Evolutionary conservation across 208 protist genomes (phyloP).

Genomic region (Angomonas deanei): DNA sequence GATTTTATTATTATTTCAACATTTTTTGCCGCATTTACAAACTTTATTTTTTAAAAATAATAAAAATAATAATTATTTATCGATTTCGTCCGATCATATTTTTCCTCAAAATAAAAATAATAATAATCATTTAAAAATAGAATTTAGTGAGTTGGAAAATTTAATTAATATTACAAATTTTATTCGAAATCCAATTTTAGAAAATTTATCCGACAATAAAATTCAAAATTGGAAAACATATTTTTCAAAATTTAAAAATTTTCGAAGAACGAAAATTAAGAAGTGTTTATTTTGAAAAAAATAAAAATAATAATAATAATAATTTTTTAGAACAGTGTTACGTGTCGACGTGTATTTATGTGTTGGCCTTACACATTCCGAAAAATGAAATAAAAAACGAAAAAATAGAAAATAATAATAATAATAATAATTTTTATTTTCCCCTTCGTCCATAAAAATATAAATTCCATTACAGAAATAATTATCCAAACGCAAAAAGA

Average conservation of each 20-base stretch:
- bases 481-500: too few species aligned
- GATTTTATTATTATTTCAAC: background rate
- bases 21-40: background rate
- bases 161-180: background rate
- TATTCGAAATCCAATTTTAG: background rate
- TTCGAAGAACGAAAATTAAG: too few species aligned
- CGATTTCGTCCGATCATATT: background rate
- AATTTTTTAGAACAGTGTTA: constrained; percentile 36
- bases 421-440: background rate
- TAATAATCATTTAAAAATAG: background rate
- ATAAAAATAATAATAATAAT: constrained; percentile 5
- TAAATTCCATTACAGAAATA: too few species aligned
- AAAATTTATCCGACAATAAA: background rate
- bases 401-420: constrained; percentile 5
- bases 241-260: too few species aligned
- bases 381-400: background rate
- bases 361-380: too few species aligned
- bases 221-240: constrained; percentile 6
- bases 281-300: background rate
- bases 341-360: constrained; percentile 59
- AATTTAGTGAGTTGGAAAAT: background rate
- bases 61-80: constrained; percentile 1
- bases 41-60: background rate
- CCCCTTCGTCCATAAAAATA: background rate
- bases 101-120: background rate